Evolutionary conservation across 306 rosid species (phyloP), one percentile per base, ranked within the genome.

Genomic region (Castanea crenata): DNA sequence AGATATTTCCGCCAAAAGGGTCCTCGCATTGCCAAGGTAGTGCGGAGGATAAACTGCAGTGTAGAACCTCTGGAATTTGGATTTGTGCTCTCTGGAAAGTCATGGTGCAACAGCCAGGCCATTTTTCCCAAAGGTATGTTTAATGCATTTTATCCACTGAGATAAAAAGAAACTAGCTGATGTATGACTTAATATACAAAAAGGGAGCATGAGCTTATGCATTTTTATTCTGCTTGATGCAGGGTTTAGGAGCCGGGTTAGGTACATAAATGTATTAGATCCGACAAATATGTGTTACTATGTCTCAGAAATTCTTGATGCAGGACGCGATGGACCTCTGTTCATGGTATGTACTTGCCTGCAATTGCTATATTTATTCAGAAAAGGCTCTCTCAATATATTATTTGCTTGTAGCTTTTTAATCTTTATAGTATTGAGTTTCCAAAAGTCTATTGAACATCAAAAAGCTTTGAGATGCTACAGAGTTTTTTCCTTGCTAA

Each of bases 11-110:
- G 94, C 75, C 99, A 90, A 83, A 95, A 91, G 88, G 99, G 98
- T 80, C 99, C 98, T 73, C 97, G 99, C 14, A 93, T 96, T 74
- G 99, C 99, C 41, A 95, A 93, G 91, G 94, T 95, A 61, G 97
- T 96, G 31, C 87, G 99, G 79, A 90, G 97, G 67, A 91, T 96
- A 87, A 93, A 91, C 88, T 93, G 99, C 87, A 87, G 86, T 79
- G 99, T 96, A 18, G 99, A 96, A 82, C 97, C 96, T 80, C 84
- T 95, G 71, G 97, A 91, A 75, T 90, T 84, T 87, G 99, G 99
- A 74, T 85, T 82, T 16, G 93, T 96, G 84, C 85, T 96, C 79
- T 85, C 98, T 82, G 92, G 97, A 85, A 93, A 89, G 88, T 85
- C 89, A 57, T 96, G 99, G 99, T 93, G 98, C 69, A 96, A 85